Evolutionary conservation across 208 protist genomes (phyloP).

Genomic region (Leishmania aethiopica): DNA sequence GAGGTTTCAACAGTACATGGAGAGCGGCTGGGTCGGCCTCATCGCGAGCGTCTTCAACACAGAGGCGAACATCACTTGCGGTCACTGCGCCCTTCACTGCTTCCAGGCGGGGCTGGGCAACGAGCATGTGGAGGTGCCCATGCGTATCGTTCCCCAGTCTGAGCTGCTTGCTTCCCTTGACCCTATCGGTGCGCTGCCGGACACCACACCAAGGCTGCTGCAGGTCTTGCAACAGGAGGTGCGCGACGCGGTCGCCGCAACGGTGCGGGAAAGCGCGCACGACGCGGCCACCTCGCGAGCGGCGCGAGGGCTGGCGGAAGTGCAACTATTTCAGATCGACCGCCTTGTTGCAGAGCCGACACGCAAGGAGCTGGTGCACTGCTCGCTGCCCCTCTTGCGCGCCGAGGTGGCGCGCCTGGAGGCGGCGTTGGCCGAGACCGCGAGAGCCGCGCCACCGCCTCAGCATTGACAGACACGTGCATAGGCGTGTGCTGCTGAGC

Average conservation of each 20-base stretch:
- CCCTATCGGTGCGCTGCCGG: conserved; percentile 13
- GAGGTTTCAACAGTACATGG: conserved; percentile 69
- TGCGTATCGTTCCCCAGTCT: conserved; percentile 41
- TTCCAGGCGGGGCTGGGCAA: conserved; percentile 57
- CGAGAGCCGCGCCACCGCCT: not conserved
- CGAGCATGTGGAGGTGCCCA: conserved; percentile 48
- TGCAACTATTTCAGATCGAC: conserved; percentile 47
- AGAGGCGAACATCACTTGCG: conserved; percentile 27
- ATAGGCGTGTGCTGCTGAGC: not conserved
- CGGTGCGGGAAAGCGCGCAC: conserved; percentile 24
- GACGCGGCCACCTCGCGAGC: conserved; percentile 37
- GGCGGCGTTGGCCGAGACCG: conserved; percentile 16
- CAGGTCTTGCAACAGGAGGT: conserved; percentile 39
- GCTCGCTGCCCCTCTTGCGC: conserved; percentile 37
- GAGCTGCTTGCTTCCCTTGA: conserved; percentile 12
- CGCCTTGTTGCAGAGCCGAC: conserved; percentile 48
- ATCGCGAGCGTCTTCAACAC: conserved; percentile 88
- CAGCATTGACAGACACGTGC: not conserved
- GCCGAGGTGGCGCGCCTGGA: conserved; percentile 57
- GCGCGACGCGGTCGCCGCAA: conserved; percentile 29
- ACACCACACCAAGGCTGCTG: conserved; percentile 22
- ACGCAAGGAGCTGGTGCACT: conserved; percentile 29
- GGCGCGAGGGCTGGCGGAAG: conserved; percentile 39
- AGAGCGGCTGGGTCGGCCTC: conserved; percentile 81
- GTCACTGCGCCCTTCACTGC: conserved; percentile 64